Evolutionary conservation across 1,139 yeast genomes (phyloP).

Genomic region (Eremothecium cymbalariae): DNA sequence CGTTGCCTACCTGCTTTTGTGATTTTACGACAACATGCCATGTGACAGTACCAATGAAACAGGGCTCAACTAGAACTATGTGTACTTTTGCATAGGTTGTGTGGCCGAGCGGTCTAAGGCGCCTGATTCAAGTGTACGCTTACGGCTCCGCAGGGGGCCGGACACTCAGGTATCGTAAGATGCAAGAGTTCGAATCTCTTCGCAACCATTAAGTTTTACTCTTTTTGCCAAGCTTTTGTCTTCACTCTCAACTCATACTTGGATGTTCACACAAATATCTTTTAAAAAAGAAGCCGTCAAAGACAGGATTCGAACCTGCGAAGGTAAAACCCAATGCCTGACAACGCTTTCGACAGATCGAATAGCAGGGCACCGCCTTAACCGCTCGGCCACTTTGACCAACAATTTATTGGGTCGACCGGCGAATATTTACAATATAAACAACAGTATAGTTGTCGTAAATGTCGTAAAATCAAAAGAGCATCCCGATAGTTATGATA

Average conservation of each 20-base stretch:
- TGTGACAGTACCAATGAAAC: no score
- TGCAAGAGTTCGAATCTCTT: slow-evolving; percentile 30
- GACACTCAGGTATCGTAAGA: slow-evolving; percentile 29
- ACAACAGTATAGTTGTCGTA: neutral
- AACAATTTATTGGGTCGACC: neutral
- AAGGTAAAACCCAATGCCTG: slow-evolving; percentile 51
- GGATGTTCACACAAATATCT: no score
- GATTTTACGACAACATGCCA: no score
- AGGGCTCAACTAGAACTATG: no score
- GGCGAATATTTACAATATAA: neutral
- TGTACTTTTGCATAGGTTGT: no score
- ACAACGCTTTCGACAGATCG: slow-evolving; percentile 24
- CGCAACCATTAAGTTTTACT: slow-evolving; percentile 20
- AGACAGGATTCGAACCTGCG: slow-evolving; percentile 63
- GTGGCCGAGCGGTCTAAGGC: slow-evolving; percentile 30
- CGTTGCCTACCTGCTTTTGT: no score
- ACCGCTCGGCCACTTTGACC: slow-evolving; percentile 45
- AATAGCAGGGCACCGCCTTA: slow-evolving; percentile 80
- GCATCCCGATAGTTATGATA: no score
- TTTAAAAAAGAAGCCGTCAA: slow-evolving; percentile 36
- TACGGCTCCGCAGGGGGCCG: slow-evolving; percentile 10
- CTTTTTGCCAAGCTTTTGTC: no score
- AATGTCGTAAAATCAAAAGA: no score
- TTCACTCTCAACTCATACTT: no score
- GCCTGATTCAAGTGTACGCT: slow-evolving; percentile 23